These are phyloP conservation scores for Melaleuca quinquenervia DNA, from an alignment of 345 rosid species.

Conservation along the genomic window DNA sequence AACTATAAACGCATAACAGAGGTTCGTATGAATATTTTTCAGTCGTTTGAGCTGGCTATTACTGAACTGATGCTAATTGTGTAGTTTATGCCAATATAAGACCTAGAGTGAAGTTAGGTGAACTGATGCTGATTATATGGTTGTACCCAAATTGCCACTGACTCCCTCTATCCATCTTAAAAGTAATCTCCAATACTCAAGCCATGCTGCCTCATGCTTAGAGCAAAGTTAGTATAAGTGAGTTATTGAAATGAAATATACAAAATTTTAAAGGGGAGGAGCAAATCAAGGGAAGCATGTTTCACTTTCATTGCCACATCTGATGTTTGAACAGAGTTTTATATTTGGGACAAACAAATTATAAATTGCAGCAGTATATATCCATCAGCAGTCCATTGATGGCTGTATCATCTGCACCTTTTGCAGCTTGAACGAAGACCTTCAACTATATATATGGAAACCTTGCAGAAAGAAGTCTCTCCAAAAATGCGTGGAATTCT, in stretches of 20 bases:
- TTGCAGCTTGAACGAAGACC: slow-evolving; percentile 74
- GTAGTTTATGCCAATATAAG: background rate
- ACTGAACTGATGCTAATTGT: background rate
- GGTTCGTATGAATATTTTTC: slow-evolving; percentile 33
- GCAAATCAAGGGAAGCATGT: background rate
- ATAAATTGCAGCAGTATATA: background rate
- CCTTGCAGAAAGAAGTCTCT: slow-evolving; percentile 57
- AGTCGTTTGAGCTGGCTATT: background rate
- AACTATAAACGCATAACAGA: slow-evolving; percentile 46
- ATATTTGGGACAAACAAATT: background rate
- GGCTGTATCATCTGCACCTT: background rate
- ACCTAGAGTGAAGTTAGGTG: background rate
- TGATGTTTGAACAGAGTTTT: background rate
- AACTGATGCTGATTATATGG: background rate
- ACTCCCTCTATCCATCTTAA: background rate
- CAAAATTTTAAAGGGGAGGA: background rate
- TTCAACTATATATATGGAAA: slow-evolving; percentile 63
- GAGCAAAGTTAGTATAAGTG: background rate
- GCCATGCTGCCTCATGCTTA: background rate
- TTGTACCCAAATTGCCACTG: background rate
- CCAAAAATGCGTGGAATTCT: slow-evolving; percentile 75
- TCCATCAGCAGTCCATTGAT: background rate
- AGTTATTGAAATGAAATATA: background rate
- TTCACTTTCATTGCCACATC: background rate
- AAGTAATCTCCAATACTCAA: background rate